Evolutionary conservation across 805 yeast species (phyloP).

Genomic region (Starmerella tilneyi): DNA sequence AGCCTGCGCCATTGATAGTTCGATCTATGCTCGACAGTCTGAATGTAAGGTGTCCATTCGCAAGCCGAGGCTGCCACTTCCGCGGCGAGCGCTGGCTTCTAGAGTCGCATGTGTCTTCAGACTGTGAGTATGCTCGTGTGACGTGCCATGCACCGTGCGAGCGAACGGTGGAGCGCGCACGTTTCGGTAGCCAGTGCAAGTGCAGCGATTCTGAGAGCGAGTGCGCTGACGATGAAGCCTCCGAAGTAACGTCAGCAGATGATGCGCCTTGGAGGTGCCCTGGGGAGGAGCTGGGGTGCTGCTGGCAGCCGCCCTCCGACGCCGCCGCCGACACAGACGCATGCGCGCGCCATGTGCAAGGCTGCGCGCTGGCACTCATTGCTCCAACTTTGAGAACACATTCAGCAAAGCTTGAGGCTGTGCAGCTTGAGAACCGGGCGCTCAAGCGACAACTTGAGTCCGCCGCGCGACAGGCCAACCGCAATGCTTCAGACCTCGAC

Average conservation of each 20-base stretch:
- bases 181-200: constrained; percentile 1
- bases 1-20: constrained; percentile 48
- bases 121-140: constrained; percentile 36
- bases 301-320: neutral
- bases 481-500: constrained; percentile 24
- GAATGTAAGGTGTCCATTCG: constrained; percentile 45
- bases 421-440: constrained; percentile 30
- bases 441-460: constrained; percentile 28
- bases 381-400: constrained; percentile 27
- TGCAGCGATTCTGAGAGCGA: too few species aligned
- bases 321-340: neutral
- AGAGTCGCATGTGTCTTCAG: constrained; percentile 39
- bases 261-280: constrained; percentile 21
- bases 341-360: constrained; percentile 20
- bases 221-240: neutral
- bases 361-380: constrained; percentile 27
- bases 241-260: constrained; percentile 4
- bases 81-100: constrained; percentile 50
- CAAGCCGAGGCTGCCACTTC: constrained; percentile 47
- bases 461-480: constrained; percentile 14
- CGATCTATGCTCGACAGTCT: constrained; percentile 54
- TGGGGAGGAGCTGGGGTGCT: constrained; percentile 28
- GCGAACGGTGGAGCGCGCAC: constrained; percentile 22
- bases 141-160: constrained; percentile 30
- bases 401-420: constrained; percentile 24